These are phyloP conservation scores for Aspergillus sp. DNA, from an alignment of 2,329 filamentous ascomycete species.

Conservation along the genomic window DNA sequence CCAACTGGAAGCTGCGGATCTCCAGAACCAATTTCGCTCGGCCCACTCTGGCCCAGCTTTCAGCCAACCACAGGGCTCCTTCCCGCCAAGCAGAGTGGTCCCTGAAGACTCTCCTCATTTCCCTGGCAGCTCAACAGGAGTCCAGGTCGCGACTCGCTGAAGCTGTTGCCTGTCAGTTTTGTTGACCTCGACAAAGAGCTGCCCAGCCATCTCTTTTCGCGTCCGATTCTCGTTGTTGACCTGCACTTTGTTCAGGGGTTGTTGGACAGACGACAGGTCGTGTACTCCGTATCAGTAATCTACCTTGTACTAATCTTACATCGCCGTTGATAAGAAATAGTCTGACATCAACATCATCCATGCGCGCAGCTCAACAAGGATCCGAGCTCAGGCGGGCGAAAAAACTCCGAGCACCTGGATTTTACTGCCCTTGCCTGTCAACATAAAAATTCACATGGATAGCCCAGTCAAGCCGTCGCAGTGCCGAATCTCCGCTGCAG, in stretches of 20 bases:
- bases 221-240: not conserved
- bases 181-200: not conserved
- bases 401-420: not conserved
- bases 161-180: not conserved
- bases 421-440: not conserved
- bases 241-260: not conserved
- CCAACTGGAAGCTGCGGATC: conserved; percentile 28
- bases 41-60: conserved; percentile 21
- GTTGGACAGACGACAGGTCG: not conserved
- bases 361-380: not conserved
- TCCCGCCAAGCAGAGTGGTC: conserved; percentile 17
- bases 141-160: not conserved
- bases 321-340: not conserved
- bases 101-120: conserved; percentile 11
- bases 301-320: not conserved
- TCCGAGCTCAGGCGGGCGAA: not conserved
- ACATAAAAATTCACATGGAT: not conserved
- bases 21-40: conserved; percentile 35
- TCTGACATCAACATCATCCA: not conserved
- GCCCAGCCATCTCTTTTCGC: conserved; percentile 2
- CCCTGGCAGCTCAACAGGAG: not conserved
- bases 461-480: not conserved
- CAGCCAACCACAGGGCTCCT: conserved; percentile 19
- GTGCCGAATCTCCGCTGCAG: too few relatives aligned
- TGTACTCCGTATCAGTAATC: not conserved